Conservation (phyloP, 345 rosid genomes). For the Bruguiera gymnorhiza region DNA sequence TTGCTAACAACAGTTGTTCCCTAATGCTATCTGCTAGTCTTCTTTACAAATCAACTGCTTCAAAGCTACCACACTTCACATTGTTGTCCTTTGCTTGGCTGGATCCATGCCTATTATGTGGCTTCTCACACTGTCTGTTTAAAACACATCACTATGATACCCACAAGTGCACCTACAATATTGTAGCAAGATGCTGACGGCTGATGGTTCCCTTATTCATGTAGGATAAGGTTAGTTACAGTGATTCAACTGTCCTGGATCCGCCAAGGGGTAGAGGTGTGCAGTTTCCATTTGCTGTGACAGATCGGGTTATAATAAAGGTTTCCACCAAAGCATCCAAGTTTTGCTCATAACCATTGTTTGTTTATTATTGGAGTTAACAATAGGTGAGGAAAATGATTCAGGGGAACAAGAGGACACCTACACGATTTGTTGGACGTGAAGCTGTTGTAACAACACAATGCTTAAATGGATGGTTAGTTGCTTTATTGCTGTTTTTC, state of each 20-base stretch:
- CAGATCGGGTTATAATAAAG: conserved; percentile 88
- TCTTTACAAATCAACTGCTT: no score
- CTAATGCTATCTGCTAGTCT: neutral
- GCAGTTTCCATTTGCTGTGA: conserved; percentile 86
- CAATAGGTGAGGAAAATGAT: conserved; percentile 20
- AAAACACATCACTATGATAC: neutral
- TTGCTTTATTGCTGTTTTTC: conserved; percentile 9
- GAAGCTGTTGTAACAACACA: conserved; percentile 88
- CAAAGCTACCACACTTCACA: neutral
- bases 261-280: conserved; percentile 63
- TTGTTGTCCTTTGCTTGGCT: no score
- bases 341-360: conserved; percentile 1
- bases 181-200: neutral
- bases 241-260: conserved; percentile 42
- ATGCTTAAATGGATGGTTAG: conserved; percentile 95
- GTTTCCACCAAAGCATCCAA: conserved; percentile 30
- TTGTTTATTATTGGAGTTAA: conserved; percentile 12
- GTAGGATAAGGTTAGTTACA: conserved; percentile 70
- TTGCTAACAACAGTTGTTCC: neutral
- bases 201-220: conserved; percentile 10
- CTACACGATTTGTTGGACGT: conserved; percentile 87
- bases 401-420: conserved; percentile 96
- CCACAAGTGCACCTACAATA: neutral
- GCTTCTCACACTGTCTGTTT: neutral
- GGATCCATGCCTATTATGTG: neutral